These are phyloP conservation scores for Ceratocystis diversiconidia DNA, from an alignment of 2,329 filamentous ascomycete species.

Conservation along the genomic window DNA sequence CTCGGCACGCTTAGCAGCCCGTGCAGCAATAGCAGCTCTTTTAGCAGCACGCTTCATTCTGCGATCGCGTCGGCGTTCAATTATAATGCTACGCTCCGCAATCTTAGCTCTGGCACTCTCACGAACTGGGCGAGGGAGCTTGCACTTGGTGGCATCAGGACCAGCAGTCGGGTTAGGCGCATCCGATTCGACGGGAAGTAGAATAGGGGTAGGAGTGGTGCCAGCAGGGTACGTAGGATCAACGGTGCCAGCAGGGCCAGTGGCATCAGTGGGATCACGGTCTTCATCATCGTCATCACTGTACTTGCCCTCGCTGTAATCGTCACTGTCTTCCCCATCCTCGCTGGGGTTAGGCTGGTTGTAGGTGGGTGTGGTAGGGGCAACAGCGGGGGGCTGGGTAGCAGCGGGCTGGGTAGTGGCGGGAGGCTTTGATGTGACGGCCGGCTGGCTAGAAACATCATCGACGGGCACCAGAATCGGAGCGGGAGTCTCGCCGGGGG, in stretches of 20 bases:
- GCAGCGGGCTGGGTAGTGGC: not conserved
- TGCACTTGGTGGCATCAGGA: conserved; percentile 1
- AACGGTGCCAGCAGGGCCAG: not conserved
- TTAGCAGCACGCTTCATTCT: conserved; percentile 9
- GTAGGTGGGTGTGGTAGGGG: not conserved
- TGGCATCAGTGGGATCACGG: not conserved
- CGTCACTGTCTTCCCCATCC: not conserved
- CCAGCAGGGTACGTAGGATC: conserved; percentile 5
- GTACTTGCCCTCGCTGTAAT: not conserved
- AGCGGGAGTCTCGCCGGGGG: conserved; percentile 9
- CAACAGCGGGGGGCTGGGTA: not conserved
- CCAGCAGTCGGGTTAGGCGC: conserved; percentile 4
- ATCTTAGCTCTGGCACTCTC: not conserved
- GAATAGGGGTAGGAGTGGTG: conserved; percentile 8
- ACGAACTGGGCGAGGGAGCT: not conserved
- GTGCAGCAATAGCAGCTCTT: conserved; percentile 8
- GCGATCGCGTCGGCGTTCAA: conserved; percentile 3
- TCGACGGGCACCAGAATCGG: conserved; percentile 14
- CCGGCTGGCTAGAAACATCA: not conserved
- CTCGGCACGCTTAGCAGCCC: conserved; percentile 8
- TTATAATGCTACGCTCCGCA: not conserved
- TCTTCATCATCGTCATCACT: not conserved
- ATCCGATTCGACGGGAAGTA: not conserved
- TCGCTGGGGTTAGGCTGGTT: not conserved
- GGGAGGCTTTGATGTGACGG: not conserved